phyloP scores from a whole-genome alignment of 345 rosid species.

The Lepidium sativum region DNA sequence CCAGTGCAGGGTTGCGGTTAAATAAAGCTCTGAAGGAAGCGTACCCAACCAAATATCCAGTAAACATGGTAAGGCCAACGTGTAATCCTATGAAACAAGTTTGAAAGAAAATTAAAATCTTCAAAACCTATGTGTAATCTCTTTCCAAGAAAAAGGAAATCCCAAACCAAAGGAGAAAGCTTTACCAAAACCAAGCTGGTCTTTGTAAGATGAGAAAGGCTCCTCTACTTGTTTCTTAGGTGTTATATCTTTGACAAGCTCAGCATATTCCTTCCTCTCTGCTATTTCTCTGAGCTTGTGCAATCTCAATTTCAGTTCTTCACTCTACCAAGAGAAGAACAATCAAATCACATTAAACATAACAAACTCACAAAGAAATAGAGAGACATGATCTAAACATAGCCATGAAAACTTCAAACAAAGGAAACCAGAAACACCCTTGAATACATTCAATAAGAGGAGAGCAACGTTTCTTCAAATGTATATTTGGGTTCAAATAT shows the following conservation, averaged over 20 bases:
- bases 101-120: neutral
- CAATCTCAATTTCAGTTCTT: constrained; percentile 65
- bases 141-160: neutral
- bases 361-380: neutral
- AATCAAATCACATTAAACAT: neutral
- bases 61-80: constrained; percentile 79
- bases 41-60: constrained; percentile 88
- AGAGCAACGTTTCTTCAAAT: neutral
- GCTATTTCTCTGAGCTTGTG: constrained; percentile 58
- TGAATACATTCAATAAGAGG: neutral
- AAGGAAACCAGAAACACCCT: neutral
- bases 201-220: constrained; percentile 95
- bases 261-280: constrained; percentile 74
- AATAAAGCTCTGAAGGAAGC: constrained; percentile 81
- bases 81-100: constrained; percentile 53
- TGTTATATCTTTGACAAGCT: constrained; percentile 83
- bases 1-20: constrained; percentile 61
- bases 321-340: constrained; percentile 37
- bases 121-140: neutral
- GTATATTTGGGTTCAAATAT: neutral
- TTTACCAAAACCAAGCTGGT: constrained; percentile 92
- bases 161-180: neutral
- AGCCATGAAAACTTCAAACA: neutral
- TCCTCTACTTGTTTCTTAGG: constrained; percentile 46
- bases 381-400: neutral